A percentile compares a stretch with the other conserved stretches of the same genome.
Conservation (phyloP, 176 grass and related monocot species). For the Hyparrhenia diplandra region DNA sequence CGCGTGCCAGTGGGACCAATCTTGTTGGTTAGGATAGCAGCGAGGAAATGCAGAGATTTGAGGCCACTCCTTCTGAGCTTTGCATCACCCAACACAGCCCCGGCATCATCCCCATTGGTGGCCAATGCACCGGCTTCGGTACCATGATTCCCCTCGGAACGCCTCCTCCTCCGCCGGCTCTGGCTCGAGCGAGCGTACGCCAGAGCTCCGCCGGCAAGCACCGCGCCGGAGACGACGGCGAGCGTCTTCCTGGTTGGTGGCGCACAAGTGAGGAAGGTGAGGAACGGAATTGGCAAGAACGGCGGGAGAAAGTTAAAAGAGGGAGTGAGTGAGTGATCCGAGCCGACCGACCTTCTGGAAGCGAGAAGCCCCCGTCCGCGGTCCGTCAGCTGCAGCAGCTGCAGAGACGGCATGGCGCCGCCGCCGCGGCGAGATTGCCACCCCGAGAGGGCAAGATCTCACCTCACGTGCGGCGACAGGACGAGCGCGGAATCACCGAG, state of each 20-base stretch:
- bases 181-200: conserved; percentile 61
- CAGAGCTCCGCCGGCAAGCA: conserved; percentile 80
- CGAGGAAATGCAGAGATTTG: conserved; percentile 81
- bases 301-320: not conserved
- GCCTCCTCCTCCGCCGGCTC: conserved; percentile 22
- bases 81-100: conserved; percentile 24
- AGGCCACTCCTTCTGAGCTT: conserved; percentile 45
- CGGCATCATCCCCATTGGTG: conserved; percentile 28
- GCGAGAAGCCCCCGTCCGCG: conserved; percentile 63
- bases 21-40: conserved; percentile 77
- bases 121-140: conserved; percentile 16
- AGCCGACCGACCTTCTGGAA: conserved; percentile 52
- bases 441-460: conserved; percentile 8
- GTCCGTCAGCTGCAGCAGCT: conserved; percentile 77
- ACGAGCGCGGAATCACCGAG: not conserved
- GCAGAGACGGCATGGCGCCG: conserved; percentile 73
- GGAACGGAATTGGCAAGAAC: not conserved
- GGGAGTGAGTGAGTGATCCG: not conserved
- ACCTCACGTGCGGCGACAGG: not conserved
- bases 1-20: conserved; percentile 67
- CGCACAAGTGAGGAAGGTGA: not conserved
- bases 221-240: conserved; percentile 66
- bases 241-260: conserved; percentile 54
- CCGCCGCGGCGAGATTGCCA: conserved; percentile 10
- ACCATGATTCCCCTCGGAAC: not conserved